Evolutionary conservation across 305 asterid genomes (phyloP).

Genomic region (Fraxinus angustifolia): DNA sequence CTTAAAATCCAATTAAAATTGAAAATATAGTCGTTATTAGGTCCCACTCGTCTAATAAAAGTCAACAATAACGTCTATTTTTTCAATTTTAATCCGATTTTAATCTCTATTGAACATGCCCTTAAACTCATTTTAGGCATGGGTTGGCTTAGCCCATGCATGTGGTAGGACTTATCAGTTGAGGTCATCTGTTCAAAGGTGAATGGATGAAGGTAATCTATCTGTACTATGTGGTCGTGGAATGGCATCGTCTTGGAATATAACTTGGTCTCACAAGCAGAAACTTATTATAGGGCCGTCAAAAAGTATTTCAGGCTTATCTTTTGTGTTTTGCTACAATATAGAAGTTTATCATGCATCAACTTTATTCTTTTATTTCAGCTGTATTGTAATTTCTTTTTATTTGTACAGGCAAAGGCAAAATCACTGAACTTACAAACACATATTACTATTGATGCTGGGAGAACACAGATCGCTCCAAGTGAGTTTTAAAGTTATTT

Average conservation of each 20-base stretch:
- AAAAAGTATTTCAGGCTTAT: neutral
- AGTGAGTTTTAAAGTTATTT: conserved; percentile 47
- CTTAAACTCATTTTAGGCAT: neutral
- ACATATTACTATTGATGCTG: conserved; percentile 86
- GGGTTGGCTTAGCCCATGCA: neutral
- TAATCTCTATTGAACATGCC: too few species aligned
- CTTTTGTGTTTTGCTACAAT: neutral
- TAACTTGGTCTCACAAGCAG: neutral
- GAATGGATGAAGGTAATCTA: neutral
- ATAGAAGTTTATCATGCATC: conserved; percentile 11
- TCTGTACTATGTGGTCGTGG: neutral
- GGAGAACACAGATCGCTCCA: conserved; percentile 97
- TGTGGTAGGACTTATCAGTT: neutral
- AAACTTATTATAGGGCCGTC: neutral
- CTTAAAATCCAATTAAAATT: too few species aligned
- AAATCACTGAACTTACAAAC: conserved; percentile 72
- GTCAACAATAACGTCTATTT: too few species aligned
- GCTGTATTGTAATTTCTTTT: conserved; percentile 6
- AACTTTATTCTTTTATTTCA: neutral
- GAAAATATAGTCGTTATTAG: too few species aligned
- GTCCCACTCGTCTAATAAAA: too few species aligned
- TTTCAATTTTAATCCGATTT: too few species aligned
- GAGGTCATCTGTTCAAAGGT: neutral
- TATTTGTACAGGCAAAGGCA: conserved; percentile 65
- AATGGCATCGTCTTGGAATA: neutral